These are phyloP conservation scores for Cladorrhinum sp. DNA, from an alignment of 2,329 filamentous ascomycete genomes.

Conservation along the genomic window DNA sequence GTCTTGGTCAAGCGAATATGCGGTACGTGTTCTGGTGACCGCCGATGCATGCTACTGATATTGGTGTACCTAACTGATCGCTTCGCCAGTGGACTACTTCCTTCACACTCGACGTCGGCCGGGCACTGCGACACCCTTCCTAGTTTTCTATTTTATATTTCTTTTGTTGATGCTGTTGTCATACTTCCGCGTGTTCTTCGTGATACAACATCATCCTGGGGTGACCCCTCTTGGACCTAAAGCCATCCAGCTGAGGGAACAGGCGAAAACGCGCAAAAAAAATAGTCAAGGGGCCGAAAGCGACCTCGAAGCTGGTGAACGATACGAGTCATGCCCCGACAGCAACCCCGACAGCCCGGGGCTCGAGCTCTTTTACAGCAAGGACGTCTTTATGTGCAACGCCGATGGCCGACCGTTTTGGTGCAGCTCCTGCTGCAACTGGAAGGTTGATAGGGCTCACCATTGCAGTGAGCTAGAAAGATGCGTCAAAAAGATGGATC, in stretches of 20 bases:
- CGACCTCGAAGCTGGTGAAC: slow-evolving; percentile 25
- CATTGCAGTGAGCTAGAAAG: slow-evolving; percentile 79
- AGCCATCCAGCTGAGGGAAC: slow-evolving; percentile 22
- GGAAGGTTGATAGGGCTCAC: slow-evolving; percentile 84
- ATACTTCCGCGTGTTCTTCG: slow-evolving; percentile 69
- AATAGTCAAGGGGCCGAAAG: slow-evolving; percentile 13
- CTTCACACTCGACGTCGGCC: slow-evolving; percentile 47
- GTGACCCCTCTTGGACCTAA: slow-evolving; percentile 63
- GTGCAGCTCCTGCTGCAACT: slow-evolving; percentile 80
- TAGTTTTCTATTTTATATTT: slow-evolving; percentile 71
- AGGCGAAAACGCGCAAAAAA: slow-evolving; percentile 14
- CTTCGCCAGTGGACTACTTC: slow-evolving; percentile 65
- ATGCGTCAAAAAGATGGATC: slow-evolving; percentile 89
- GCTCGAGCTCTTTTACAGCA: slow-evolving; percentile 74
- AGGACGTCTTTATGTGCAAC: slow-evolving; percentile 81
- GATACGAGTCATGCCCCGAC: slow-evolving; percentile 36
- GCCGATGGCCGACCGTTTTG: slow-evolving; percentile 79
- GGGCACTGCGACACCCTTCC: slow-evolving; percentile 63
- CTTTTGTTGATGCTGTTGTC: slow-evolving; percentile 62
- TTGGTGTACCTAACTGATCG: slow-evolving; percentile 3
- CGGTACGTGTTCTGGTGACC: slow-evolving; percentile 48
- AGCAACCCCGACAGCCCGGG: slow-evolving; percentile 60
- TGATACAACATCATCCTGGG: slow-evolving; percentile 69
- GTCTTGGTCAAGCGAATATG: slow-evolving; percentile 65
- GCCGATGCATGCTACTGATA: slow-evolving; percentile 2